These are phyloP conservation scores for Lagenidium sp. DNA, from an alignment of 352 stramenopile genomes.

Conservation along the genomic window DNA sequence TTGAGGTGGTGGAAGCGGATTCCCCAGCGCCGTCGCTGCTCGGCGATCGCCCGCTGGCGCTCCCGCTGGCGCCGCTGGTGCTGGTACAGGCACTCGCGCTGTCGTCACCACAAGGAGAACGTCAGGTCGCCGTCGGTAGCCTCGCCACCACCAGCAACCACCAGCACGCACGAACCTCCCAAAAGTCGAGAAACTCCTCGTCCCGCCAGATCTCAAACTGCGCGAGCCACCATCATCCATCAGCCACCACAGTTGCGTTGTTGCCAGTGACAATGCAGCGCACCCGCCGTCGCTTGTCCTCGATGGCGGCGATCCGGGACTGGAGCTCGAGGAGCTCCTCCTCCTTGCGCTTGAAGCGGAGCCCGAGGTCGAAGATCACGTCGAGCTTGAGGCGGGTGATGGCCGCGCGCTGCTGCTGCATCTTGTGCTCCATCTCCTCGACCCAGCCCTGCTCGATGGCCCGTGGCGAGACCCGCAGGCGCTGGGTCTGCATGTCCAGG, in stretches of 20 bases:
- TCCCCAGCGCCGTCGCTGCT: constrained; percentile 39
- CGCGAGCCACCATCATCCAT: not conserved
- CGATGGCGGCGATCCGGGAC: constrained; percentile 22
- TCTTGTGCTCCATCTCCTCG: constrained; percentile 75
- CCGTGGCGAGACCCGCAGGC: constrained; percentile 55
- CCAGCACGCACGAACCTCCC: constrained; percentile 36
- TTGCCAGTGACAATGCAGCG: not conserved
- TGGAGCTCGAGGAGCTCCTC: constrained; percentile 23
- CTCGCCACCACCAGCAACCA: too few species aligned
- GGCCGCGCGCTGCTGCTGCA: constrained; percentile 36
- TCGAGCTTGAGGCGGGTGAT: constrained; percentile 60
- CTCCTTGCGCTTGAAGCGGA: constrained; percentile 51
- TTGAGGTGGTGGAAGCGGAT: constrained; percentile 38
- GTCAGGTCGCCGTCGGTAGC: not conserved
- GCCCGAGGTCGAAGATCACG: constrained; percentile 41
- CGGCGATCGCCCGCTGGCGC: constrained; percentile 26
- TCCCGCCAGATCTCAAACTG: constrained; percentile 66
- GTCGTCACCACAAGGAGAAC: not conserved
- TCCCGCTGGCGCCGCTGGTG: constrained; percentile 24
- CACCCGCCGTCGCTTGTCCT: constrained; percentile 45
- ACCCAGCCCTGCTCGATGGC: constrained; percentile 78
- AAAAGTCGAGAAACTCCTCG: constrained; percentile 78
- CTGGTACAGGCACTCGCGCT: constrained; percentile 55
- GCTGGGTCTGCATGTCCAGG: constrained; percentile 72
- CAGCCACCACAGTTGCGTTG: not conserved